Evolutionary conservation across 345 rosid genomes (phyloP).

Genomic region (Populus euphratica): DNA sequence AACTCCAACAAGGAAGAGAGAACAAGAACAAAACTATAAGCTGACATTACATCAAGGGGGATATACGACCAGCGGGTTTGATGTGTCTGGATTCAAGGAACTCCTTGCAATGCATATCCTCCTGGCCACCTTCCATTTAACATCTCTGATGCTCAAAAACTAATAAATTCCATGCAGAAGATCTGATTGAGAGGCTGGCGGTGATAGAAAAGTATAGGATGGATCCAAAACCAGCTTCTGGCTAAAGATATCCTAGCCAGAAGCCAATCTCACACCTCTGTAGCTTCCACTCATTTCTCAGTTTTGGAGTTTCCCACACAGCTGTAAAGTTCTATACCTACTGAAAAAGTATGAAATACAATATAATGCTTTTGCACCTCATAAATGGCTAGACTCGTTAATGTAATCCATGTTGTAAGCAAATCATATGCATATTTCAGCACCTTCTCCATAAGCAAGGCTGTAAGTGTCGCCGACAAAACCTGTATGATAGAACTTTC

Average conservation of each 20-base stretch:
- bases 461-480: conserved; percentile 72
- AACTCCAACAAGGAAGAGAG: no score
- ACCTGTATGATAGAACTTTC: conserved; percentile 48
- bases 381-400: not conserved
- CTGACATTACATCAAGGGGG: conserved; percentile 82
- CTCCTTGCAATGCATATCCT: conserved; percentile 68
- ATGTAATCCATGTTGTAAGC: not conserved
- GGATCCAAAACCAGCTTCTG: conserved; percentile 72
- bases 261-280: conserved; percentile 73
- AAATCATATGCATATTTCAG: conserved; percentile 14
- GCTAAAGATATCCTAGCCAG: conserved; percentile 82
- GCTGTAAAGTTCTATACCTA: conserved; percentile 2
- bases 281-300: conserved; percentile 31
- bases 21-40: not conserved
- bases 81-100: conserved; percentile 53
- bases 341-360: conserved; percentile 37
- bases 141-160: conserved; percentile 31
- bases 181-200: conserved; percentile 24
- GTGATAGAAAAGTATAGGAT: conserved; percentile 38
- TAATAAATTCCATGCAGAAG: conserved; percentile 29
- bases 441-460: conserved; percentile 70
- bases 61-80: conserved; percentile 58
- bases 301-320: no score
- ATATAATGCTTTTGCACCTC: not conserved
- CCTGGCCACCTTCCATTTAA: conserved; percentile 60